Base-by-base conservation (phyloP, 768 basidiomycete species). In the Trametes meyenii region DNA sequence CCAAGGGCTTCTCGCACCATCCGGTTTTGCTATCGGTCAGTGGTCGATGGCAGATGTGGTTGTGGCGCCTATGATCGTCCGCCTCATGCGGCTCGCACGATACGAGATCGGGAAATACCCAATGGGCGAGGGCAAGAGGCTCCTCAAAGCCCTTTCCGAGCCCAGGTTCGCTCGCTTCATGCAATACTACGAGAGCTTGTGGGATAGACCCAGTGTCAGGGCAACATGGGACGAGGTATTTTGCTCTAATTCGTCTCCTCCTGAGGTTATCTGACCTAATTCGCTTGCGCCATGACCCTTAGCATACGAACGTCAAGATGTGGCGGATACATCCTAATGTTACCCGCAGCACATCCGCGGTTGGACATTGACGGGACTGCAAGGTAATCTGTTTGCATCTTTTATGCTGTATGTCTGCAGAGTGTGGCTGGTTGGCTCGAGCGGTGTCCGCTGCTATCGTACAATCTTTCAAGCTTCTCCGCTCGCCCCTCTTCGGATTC, bases 1-100 rank as follows among this genome's bases (percentile, higher is more conserved):
- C 38, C 86, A 88, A 68, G 68, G 64, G 6, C 74, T 83, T n/a
- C 75, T 90, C 29, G 81, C 83, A 0, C 67, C 70, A 5, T 75
- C 78, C 42, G 82, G 81, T 21, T 85, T 75, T 44, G 84, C 69
- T 1, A 49, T 76, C 13, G 77, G 77, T 3, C 69, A 74, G 19
- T 89, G 78, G 69, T 85, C 80, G n/a, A 82, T 84, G 55, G 88
- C 87, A 11, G 89, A 89, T 65, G 81, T 82, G 5, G 82, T 84
- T 0, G 69, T 88, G n/a, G 75, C 81, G 3, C 86, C 89, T 0
- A 85, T 88, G 78, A 66, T 88, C n/a, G 85, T 79, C 17, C 77
- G 88, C 17, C 63, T 81, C 46, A 76, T 80, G 38, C 61, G 83
- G 2, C 54, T 71, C 24, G 61, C 83, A 24, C 72, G 73, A 64